Base-by-base conservation (phyloP, 2,329 filamentous ascomycete genomes). In the Claviceps maximensis region DNA sequence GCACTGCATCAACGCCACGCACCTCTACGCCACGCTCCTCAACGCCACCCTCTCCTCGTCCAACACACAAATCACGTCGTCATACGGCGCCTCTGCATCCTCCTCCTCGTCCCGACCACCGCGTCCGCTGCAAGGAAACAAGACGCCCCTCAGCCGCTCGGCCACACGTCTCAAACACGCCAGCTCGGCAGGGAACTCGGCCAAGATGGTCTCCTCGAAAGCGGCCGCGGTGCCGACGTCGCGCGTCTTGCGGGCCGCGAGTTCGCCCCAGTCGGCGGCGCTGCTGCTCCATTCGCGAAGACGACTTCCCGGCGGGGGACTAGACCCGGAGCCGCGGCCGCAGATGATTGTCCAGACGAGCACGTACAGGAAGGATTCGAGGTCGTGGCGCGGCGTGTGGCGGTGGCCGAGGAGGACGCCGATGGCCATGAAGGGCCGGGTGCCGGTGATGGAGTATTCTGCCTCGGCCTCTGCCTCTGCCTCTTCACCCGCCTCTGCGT, bases 311-410 rank as follows among this genome's bases (percentile, higher is more conserved):
- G 55, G 29, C 40, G 55, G 52, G 2, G 40, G 54, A 46, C 49
- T 41, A 21, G 54, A 47, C 5, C 25, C 38, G 25, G 54, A 47
- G 8, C 25, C 38, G 51, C 50, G 33, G 45, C 50, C 51, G n/a
- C 41, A 48, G 54, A 55, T 51, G 4, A 53, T 13, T 49, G 42
- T 49, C 54, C 52, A 55, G 10, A 57, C 50, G 1, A 64, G 54
- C 2, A 61, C 57, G 19, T 63, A 65, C 4, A 65, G 29, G 31
- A 65, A 64, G 0, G 63, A 60, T 47, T 65, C 63, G 0, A 65
- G 55, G 13, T 65, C 62, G 9, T 65, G 60, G 1, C 59, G 56
- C 33, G 62, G 63, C 1, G 58, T 63, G 9, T 56, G 57, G 9
- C 13, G 13, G 2, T 55, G 50, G 0, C 49, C 15, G 1, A 25